Conservation (phyloP, 2,329 filamentous ascomycete genomes). For the Albophoma yamanashiensis region DNA sequence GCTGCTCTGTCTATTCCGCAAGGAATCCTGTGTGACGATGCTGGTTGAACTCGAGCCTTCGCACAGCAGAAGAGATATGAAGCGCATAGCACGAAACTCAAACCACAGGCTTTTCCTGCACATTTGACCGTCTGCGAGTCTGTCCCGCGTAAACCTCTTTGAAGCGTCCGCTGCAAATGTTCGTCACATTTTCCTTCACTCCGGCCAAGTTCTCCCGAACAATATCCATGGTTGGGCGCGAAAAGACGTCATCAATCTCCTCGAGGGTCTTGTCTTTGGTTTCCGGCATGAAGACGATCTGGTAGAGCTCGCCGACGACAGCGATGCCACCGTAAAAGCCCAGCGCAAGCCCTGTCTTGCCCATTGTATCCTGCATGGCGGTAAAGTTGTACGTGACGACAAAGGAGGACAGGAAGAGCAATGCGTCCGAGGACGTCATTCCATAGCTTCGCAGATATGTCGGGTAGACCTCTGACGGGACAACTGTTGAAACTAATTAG, state of each 20-base stretch:
- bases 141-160: conserved; percentile 12
- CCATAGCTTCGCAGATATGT: conserved; percentile 64
- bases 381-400: conserved; percentile 69
- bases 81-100: background rate
- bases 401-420: conserved; percentile 61
- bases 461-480: conserved; percentile 60
- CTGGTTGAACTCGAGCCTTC: background rate
- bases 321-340: conserved; percentile 70
- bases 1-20: background rate
- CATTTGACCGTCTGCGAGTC: conserved; percentile 6
- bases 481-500: conserved; percentile 22
- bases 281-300: conserved; percentile 66
- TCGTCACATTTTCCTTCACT: conserved; percentile 18
- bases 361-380: conserved; percentile 59
- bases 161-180: conserved; percentile 12
- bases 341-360: conserved; percentile 50
- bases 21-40: background rate
- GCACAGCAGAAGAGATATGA: background rate
- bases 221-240: conserved; percentile 50
- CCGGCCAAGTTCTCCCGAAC: conserved; percentile 44
- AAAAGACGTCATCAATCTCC: conserved; percentile 60
- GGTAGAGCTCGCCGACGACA: conserved; percentile 59
- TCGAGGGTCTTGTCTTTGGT: conserved; percentile 60
- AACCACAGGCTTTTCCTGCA: conserved; percentile 1
- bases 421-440: conserved; percentile 59